Base-by-base conservation (phyloP, 257 asterid species). In the Petunia secreta region DNA sequence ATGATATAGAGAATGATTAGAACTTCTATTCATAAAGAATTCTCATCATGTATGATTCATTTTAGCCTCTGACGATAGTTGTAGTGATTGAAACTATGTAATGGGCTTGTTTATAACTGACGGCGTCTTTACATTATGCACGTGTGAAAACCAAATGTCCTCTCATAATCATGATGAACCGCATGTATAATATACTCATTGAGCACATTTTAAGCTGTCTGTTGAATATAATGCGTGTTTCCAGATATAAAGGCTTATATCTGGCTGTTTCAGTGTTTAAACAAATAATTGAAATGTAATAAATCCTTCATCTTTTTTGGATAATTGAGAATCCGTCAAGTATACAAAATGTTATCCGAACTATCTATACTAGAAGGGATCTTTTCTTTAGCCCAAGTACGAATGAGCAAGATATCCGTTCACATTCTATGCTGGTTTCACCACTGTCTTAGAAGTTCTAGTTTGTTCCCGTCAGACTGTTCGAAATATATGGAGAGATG, bases 81-180 rank as follows among this genome's bases (percentile, higher is more conserved):
- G 34, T 34, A 39, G 73, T 40, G 53, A 15, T 36, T 41, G 13
- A 41, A 38, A 14, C 1, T 36, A 6, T 40, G 13, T 65, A 6
- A 65, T 6, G 13, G 46, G 25, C 46, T 40, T 6, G 37, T 4
- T 41, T 66, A 37, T 41, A 66, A n/a, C 41, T 41, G 53, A 66
- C 41, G 38, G 38, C 15, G 13, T 66, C 75, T 43, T 40, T 15
- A 14, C 37, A 62, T 5, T 62, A 25, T 34, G 66, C 5, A 67
- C 54, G 40, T 41, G 54, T 41, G 75, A 67, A 67, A 67, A 67
- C 38, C 75, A 67, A 67, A 41, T 67, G 43, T 67, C 38, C 37
- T 67, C 54, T 41, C 54, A 63, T 63, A 66, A 66, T 8, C 37
- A 66, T 41, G 13, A 66, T 66, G 75, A 40, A 41, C 14, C 3